Percentiles rank a stretch among this genome's conserved stretches.
phyloP scores from a whole-genome alignment of 2,329 filamentous ascomycete genomes.

The Cylindrodendrum hubeiense region DNA sequence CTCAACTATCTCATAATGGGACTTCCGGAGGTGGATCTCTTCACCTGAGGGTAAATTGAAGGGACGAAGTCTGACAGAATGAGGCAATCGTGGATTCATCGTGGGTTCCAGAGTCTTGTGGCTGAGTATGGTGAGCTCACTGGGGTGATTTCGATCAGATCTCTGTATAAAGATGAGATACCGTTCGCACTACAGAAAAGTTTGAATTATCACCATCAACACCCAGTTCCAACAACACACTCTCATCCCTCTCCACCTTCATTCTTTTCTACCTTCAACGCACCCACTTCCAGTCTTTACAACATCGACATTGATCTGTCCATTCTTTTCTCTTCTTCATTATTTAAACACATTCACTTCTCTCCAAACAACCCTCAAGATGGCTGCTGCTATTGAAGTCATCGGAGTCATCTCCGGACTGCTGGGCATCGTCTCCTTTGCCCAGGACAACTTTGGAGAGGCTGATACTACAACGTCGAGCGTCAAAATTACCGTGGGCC shows the following conservation, averaged over 20 bases:
- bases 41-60: not conserved
- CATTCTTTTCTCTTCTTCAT: not conserved
- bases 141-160: not conserved
- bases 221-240: not conserved
- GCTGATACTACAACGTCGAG: constrained; percentile 6
- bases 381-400: constrained; percentile 2
- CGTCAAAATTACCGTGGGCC: constrained; percentile 1
- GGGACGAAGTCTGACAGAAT: not conserved
- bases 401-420: constrained; percentile 16
- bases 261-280: not conserved
- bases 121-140: not conserved
- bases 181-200: not conserved
- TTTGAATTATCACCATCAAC: not conserved
- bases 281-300: not conserved
- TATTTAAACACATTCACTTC: not conserved
- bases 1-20: not conserved
- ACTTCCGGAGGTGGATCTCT: not conserved
- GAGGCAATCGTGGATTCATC: not conserved
- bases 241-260: not conserved
- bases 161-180: not conserved
- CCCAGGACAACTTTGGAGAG: constrained; percentile 18
- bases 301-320: not conserved
- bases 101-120: not conserved
- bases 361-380: not conserved
- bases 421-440: constrained; percentile 26